Percentiles rank a stretch among this genome's conserved stretches.
Evolutionary conservation across 2,329 filamentous ascomycete genomes (phyloP).

Genomic region (Colletotrichum graminicola): DNA sequence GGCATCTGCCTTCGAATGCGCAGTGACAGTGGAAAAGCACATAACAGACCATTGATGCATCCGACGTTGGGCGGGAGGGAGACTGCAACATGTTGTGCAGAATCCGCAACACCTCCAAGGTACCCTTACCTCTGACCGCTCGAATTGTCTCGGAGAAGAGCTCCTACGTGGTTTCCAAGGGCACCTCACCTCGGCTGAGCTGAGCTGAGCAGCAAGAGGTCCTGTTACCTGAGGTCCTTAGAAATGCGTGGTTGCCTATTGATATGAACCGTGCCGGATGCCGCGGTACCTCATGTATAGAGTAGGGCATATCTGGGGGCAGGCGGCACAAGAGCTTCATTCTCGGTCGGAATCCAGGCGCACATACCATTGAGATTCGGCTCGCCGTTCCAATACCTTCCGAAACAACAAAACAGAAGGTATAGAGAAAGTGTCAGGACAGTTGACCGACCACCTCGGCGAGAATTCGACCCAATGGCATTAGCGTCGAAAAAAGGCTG

Average conservation of each 20-base stretch:
- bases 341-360: not conserved
- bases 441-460: not conserved
- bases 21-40: conserved; percentile 7
- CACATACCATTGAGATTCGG: not conserved
- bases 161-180: conserved; percentile 2
- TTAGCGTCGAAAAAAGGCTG: conserved; percentile 25
- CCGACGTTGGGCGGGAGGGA: not conserved
- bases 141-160: not conserved
- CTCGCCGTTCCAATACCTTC: not conserved
- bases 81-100: conserved; percentile 35
- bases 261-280: not conserved
- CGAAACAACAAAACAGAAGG: not conserved
- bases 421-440: conserved; percentile 2
- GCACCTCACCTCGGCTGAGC: not conserved
- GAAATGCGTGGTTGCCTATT: not conserved
- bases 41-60: conserved; percentile 24
- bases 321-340: not conserved
- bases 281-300: not conserved
- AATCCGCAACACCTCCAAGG: conserved; percentile 20
- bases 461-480: conserved; percentile 15
- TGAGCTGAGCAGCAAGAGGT: not conserved
- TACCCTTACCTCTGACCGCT: not conserved
- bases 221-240: not conserved
- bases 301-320: not conserved
- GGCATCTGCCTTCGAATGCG: conserved; percentile 19